phyloP scores from a whole-genome alignment of 1,284 basidiomycete genomes.

The Microbotryum intermedium region DNA sequence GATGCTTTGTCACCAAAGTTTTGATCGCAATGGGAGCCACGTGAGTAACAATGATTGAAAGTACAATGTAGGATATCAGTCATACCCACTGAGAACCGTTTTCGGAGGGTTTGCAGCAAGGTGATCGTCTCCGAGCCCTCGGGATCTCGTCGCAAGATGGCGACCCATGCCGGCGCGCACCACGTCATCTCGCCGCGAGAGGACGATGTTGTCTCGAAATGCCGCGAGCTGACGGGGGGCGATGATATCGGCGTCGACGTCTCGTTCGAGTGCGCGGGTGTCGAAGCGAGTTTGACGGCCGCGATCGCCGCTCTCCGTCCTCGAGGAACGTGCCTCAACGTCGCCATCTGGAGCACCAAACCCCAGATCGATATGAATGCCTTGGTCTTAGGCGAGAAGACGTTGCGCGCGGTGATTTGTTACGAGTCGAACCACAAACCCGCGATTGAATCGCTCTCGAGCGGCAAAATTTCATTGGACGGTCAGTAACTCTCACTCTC shows the following conservation, averaged over 20 bases:
- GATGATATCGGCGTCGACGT: conserved; percentile 34
- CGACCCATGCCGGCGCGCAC: conserved; percentile 33
- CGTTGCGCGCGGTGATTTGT: conserved; percentile 31
- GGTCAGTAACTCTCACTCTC: conserved; percentile 2
- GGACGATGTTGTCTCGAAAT: conserved; percentile 28
- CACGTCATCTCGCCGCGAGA: conserved; percentile 33
- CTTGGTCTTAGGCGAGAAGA: conserved; percentile 36
- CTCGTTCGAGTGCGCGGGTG: conserved; percentile 39
- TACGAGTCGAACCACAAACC: conserved; percentile 35
- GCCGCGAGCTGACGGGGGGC: conserved; percentile 31
- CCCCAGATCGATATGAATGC: conserved; percentile 35
- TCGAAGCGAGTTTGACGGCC: conserved; percentile 33
- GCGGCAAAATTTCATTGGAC: conserved; percentile 35
- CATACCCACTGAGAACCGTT: no score
- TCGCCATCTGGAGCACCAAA: conserved; percentile 36
- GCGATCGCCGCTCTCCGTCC: conserved; percentile 34
- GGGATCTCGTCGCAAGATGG: conserved; percentile 33
- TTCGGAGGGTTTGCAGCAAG: not conserved
- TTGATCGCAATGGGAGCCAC: conserved; percentile 31
- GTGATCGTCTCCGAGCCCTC: conserved; percentile 37
- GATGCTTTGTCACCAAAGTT: conserved; percentile 33
- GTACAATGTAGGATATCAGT: no score
- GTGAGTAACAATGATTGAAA: not conserved
- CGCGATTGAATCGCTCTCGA: conserved; percentile 35
- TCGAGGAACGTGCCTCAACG: conserved; percentile 36